A percentile compares a stretch with the other conserved stretches of the same genome.
phyloP scores from a whole-genome alignment of 73 alveolate species.

The Paramecium octaurelia region DNA sequence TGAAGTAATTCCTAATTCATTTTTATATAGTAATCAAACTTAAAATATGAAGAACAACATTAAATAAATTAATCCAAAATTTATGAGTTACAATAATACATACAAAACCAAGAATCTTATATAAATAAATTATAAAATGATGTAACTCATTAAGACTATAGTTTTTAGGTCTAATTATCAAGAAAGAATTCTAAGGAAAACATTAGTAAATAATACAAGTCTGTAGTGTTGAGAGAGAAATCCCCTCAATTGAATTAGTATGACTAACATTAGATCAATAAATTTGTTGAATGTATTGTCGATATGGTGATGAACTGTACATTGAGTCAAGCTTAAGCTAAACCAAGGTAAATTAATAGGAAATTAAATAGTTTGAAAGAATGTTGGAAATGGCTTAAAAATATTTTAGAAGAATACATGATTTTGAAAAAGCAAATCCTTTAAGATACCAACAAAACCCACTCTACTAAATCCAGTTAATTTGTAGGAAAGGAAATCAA shows the following conservation, averaged over 20 bases:
- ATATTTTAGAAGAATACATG: constrained; percentile 29
- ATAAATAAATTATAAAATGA: neutral
- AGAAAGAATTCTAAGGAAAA: constrained; percentile 37
- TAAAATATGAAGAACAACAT: neutral
- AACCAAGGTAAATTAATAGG: neutral
- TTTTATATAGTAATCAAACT: neutral
- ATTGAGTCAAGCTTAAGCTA: neutral
- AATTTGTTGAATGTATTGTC: constrained; percentile 32
- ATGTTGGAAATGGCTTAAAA: constrained; percentile 53
- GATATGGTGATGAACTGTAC: constrained; percentile 44
- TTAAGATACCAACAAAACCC: neutral
- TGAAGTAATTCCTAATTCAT: neutral
- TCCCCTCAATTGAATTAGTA: neutral
- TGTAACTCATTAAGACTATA: neutral
- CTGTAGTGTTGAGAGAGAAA: constrained; percentile 7
- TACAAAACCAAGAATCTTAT: neutral
- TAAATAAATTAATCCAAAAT: neutral
- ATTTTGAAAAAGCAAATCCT: neutral
- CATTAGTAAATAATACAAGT: constrained; percentile 26
- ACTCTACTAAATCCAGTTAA: constrained; percentile 1
- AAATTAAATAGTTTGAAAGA: neutral
- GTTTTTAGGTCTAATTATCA: neutral
- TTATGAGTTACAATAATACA: neutral
- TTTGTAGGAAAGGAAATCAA: neutral
- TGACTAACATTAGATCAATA: neutral